Base-by-base conservation (phyloP, 345 rosid species). In the Gossypium sturtianum region DNA sequence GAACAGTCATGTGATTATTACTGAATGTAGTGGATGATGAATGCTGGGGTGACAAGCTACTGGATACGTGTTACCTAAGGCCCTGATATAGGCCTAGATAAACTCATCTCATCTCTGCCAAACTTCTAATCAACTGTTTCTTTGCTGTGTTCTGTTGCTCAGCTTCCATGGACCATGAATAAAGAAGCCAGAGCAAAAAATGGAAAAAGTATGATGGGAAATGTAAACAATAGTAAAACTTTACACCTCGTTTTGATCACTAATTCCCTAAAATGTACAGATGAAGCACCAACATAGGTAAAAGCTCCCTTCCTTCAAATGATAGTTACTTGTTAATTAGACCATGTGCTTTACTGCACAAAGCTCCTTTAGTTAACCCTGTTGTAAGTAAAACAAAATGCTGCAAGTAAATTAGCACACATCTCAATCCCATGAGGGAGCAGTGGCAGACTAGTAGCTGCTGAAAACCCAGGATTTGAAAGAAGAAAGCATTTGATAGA, bases 41-140 rank as follows among this genome's bases (percentile, higher is more conserved):
- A 16, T 17, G 73, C 19, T 34, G 38, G 38, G 34, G 52, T 58
- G 41, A 41, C 75, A 43, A 45, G 27, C 48, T 71, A 49, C 27
- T 16, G 75, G 49, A 74, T 54, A 76, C 10, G 64, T 70, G 58
- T 74, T 68, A 25, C 56, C 53, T 10, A 56, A 27, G 62, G 38
- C 54, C 49, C 59, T 10, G 3, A n/a, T 66, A 71, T 29, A 53
- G 25, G 58, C 38, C 71, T 29, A 12, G 22, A 62, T 47, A 29
- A 29, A 72, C 68, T 73, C 56, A 27, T 20, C 68, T 73, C 56
- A 16, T 20, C 5, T 74, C 44, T 61, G 44, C 69, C 48, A 48
- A 59, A 57, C 73, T 80, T 71, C 72, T 43, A 70, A 78, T 80
- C 75, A 71, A 77, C 66, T 65, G 76, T 56, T 72, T 72, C 62